phyloP scores from a whole-genome alignment of 225 moss, liverwort and hornwort genomes.

The Marchantia polymorpha region DNA sequence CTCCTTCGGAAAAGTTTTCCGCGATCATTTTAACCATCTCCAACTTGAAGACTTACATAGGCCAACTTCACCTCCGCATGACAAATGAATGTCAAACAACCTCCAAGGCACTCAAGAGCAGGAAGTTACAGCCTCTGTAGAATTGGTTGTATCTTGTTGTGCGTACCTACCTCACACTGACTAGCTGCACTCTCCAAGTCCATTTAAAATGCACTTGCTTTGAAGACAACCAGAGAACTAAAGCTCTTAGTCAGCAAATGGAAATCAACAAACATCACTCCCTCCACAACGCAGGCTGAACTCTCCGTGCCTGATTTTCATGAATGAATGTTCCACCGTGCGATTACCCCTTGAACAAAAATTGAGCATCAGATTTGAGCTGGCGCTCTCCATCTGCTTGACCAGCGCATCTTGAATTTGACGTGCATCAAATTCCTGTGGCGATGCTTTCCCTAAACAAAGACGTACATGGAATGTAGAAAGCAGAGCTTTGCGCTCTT shows the following conservation, averaged over 20 bases:
- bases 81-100: not conserved
- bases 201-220: not conserved
- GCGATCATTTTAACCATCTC: not conserved
- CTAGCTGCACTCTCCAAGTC: not conserved
- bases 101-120: not conserved
- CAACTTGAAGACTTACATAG: not conserved
- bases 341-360: not conserved
- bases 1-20: not conserved
- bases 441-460: not conserved
- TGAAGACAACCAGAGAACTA: not conserved
- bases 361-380: conserved; percentile 3
- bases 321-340: not conserved
- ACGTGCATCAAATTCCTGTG: not conserved
- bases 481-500: not conserved
- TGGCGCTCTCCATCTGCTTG: not conserved
- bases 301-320: not conserved
- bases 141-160: not conserved
- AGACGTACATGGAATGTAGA: not conserved
- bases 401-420: not conserved
- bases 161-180: not conserved
- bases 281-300: not conserved
- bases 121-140: not conserved
- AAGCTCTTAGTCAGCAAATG: not conserved
- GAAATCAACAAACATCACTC: not conserved
- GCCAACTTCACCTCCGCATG: not conserved